Evolutionary conservation across 306 rosid genomes (phyloP).

Genomic region (Ziziphus jujuba): DNA sequence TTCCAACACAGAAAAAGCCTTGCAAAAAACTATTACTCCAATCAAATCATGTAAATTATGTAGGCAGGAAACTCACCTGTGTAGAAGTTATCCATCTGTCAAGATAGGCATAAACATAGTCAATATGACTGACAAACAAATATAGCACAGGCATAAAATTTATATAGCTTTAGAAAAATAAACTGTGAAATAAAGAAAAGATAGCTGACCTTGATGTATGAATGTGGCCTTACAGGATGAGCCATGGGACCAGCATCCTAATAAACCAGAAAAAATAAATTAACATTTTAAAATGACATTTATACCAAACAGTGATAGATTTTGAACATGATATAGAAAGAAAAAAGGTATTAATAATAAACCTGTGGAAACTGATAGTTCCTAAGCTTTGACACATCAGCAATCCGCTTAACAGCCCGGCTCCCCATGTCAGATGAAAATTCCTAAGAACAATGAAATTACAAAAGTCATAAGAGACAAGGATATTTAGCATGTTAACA

Average conservation of each 20-base stretch:
- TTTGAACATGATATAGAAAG: background rate
- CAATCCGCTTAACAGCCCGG: slow-evolving; percentile 82
- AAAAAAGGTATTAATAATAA: slow-evolving; percentile 19
- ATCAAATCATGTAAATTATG: slow-evolving; percentile 15
- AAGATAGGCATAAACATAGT: slow-evolving; percentile 22
- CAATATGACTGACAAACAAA: slow-evolving; percentile 30
- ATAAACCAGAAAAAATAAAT: slow-evolving; percentile 31
- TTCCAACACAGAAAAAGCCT: slow-evolving; percentile 4
- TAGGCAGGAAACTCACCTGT: slow-evolving; percentile 62
- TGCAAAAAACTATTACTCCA: slow-evolving; percentile 5
- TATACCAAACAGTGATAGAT: background rate
- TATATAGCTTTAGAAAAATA: slow-evolving; percentile 9
- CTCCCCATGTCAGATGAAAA: slow-evolving; percentile 98
- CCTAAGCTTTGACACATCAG: slow-evolving; percentile 86
- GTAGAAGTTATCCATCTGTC: slow-evolving; percentile 99
- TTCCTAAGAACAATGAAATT: slow-evolving; percentile 55
- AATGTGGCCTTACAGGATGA: slow-evolving; percentile 98
- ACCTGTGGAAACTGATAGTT: slow-evolving; percentile 99
- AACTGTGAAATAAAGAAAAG: slow-evolving; percentile 7
- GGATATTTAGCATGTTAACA: background rate
- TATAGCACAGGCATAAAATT: slow-evolving; percentile 3
- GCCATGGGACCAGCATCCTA: slow-evolving; percentile 99
- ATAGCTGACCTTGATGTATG: slow-evolving; percentile 88
- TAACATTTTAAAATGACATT: slow-evolving; percentile 1
- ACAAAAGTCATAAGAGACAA: slow-evolving; percentile 2